These are phyloP conservation scores for Aspergillus bombycis DNA, from an alignment of 2,329 filamentous ascomycete species.

Conservation along the genomic window DNA sequence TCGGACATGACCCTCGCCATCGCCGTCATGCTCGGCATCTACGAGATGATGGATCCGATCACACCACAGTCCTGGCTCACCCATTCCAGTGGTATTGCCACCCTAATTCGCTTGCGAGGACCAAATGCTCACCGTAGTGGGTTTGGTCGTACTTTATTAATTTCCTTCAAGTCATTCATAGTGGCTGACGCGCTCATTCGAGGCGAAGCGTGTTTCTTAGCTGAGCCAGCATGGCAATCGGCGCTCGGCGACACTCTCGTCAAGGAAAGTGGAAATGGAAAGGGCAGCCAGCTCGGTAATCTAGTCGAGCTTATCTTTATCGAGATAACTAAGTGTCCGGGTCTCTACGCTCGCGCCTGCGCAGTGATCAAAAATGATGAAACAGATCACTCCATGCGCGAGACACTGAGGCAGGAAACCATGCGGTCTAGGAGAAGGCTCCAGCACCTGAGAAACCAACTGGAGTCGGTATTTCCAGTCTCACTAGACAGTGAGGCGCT, in stretches of 20 bases:
- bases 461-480: no score
- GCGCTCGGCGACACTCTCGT: background rate
- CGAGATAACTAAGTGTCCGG: conserved; percentile 1
- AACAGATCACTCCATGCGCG: no score
- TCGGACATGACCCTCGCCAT: conserved; percentile 7
- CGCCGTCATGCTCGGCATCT: conserved; percentile 12
- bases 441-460: no score
- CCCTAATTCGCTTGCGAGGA: conserved; percentile 13
- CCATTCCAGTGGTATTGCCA: conserved; percentile 12
- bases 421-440: no score
- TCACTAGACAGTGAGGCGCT: no score
- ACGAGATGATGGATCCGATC: conserved; percentile 17
- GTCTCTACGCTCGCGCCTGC: background rate
- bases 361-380: background rate
- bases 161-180: conserved; percentile 15
- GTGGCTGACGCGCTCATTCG: conserved; percentile 15
- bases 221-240: conserved; percentile 9
- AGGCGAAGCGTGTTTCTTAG: conserved; percentile 16
- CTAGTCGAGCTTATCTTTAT: background rate
- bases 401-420: no score
- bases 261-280: background rate
- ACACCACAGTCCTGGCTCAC: conserved; percentile 13
- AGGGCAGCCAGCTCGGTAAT: background rate
- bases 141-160: conserved; percentile 15
- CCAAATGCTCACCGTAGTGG: conserved; percentile 13